Conservation (phyloP, 2,329 filamentous ascomycete genomes). For the Coniochaeta sp. region DNA sequence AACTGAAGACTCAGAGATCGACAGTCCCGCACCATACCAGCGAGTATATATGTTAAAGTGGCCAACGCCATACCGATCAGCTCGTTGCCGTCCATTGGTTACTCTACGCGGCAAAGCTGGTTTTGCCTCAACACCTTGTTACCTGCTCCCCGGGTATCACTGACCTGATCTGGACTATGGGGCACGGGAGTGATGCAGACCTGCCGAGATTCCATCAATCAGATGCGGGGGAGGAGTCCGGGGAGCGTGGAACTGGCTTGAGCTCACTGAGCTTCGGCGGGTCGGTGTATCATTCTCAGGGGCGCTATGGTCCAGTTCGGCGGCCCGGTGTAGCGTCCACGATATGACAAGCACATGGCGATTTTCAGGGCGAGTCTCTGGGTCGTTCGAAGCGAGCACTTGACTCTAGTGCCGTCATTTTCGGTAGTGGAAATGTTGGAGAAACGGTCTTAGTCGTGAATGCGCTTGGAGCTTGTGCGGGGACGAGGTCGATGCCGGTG, state of each 20-base stretch:
- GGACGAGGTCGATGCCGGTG: not conserved
- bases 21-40: not conserved
- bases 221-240: not conserved
- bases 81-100: not conserved
- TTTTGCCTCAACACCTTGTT: not conserved
- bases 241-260: not conserved
- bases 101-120: not conserved
- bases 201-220: not conserved
- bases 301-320: not conserved
- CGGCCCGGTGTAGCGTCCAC: not conserved
- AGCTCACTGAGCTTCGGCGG: not conserved
- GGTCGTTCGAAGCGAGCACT: not conserved
- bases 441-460: not conserved
- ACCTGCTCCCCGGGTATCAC: not conserved
- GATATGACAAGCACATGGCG: not conserved
- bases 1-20: not conserved
- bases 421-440: not conserved
- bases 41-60: not conserved
- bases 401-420: not conserved
- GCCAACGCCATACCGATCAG: not conserved
- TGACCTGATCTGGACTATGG: not conserved
- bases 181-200: not conserved
- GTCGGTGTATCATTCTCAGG: not conserved
- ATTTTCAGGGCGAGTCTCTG: not conserved
- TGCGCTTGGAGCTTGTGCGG: not conserved